Conservation (phyloP, 108 stramenopile genomes). For the Epipyxis sp. region DNA sequence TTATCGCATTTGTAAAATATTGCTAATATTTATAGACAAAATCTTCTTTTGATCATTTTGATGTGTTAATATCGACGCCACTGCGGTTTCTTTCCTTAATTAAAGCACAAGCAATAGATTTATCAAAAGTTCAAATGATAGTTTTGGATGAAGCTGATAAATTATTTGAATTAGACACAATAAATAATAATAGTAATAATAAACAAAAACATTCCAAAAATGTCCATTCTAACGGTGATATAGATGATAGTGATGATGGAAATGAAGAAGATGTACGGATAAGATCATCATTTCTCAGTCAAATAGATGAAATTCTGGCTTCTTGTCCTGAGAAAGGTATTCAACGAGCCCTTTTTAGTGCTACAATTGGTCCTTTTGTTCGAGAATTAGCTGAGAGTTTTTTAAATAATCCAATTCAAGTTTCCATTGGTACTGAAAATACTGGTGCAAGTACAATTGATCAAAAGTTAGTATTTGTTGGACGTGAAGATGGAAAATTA, state of each 20-base stretch:
- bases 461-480: slow-evolving; percentile 83
- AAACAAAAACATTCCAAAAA: background rate
- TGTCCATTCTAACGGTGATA: background rate
- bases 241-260: slow-evolving; percentile 15
- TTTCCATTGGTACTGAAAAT: slow-evolving; percentile 67
- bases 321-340: slow-evolving; percentile 64
- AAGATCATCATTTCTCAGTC: slow-evolving; percentile 65
- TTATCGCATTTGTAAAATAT: no score
- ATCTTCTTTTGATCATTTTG: slow-evolving; percentile 36
- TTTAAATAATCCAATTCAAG: slow-evolving; percentile 80
- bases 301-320: slow-evolving; percentile 85
- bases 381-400: slow-evolving; percentile 75
- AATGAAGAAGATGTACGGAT: background rate
- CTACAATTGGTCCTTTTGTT: slow-evolving; percentile 82
- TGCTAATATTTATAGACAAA: slow-evolving; percentile 33
- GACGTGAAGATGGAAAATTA: slow-evolving; percentile 93
- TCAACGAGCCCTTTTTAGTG: slow-evolving; percentile 85
- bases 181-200: background rate
- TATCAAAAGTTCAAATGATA: slow-evolving; percentile 41
- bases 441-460: slow-evolving; percentile 57
- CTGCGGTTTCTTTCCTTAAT: slow-evolving; percentile 45
- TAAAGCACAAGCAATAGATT: slow-evolving; percentile 29
- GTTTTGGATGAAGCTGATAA: slow-evolving; percentile 55
- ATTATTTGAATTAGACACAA: slow-evolving; percentile 45
- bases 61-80: slow-evolving; percentile 52